phyloP scores from a whole-genome alignment of 345 rosid species.

The Syzygium oleosum region DNA sequence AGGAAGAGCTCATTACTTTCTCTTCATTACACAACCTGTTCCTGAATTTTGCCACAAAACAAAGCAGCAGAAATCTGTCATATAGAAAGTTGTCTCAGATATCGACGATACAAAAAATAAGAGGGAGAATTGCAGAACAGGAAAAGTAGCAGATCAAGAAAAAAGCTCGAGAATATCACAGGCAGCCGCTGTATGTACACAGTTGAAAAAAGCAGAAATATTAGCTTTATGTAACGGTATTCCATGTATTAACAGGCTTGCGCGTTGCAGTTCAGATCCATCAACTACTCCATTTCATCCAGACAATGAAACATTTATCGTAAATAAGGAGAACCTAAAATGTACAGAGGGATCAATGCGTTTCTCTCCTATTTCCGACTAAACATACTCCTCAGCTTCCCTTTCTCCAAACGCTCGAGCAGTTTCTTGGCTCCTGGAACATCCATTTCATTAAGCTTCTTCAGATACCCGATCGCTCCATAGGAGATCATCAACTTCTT shows the following conservation, averaged over 20 bases:
- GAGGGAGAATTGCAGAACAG: neutral
- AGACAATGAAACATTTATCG: neutral
- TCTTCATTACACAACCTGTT: neutral
- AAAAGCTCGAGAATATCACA: neutral
- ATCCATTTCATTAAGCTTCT: conserved; percentile 83
- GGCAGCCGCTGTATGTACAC: neutral
- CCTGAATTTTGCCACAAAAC: neutral
- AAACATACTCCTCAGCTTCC: conserved; percentile 61
- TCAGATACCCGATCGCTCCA: conserved; percentile 91
- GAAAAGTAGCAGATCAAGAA: neutral
- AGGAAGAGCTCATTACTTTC: neutral
- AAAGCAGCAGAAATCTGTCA: neutral
- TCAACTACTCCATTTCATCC: neutral
- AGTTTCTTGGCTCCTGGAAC: conserved; percentile 83
- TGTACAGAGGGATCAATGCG: conserved; percentile 9
- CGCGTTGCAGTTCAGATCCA: neutral
- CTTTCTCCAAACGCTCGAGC: conserved; percentile 76
- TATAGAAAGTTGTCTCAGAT: neutral
- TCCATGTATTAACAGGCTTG: conserved; percentile 8
- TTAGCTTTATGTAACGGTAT: conserved; percentile 4
- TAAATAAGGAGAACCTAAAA: conserved; percentile 1
- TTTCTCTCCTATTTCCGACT: conserved; percentile 39
- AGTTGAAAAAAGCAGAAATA: neutral
- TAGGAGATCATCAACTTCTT: conserved; percentile 87
- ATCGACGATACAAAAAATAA: neutral